Evolutionary conservation across 306 rosid genomes (phyloP).

Genomic region (Lathyrus tuberosus): DNA sequence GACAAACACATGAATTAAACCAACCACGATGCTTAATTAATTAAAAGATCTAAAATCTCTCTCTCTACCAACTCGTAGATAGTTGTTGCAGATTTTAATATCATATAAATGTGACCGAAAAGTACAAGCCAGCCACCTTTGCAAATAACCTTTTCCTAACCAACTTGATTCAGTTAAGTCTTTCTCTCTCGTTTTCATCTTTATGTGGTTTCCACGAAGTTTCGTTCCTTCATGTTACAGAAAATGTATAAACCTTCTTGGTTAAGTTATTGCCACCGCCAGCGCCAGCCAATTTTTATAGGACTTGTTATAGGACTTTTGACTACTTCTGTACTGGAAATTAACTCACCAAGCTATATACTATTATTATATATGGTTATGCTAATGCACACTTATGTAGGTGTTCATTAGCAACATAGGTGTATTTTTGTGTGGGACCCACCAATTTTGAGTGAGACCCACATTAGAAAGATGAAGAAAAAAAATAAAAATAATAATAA

Average conservation of each 20-base stretch:
- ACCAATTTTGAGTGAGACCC: too few species aligned
- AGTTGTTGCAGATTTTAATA: slow-evolving; percentile 7
- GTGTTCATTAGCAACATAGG: too few species aligned
- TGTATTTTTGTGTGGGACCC: too few species aligned
- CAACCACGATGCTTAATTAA: not conserved
- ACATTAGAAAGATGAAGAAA: too few species aligned
- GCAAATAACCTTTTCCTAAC: slow-evolving; percentile 19
- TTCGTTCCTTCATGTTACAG: slow-evolving; percentile 36
- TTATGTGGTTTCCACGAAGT: slow-evolving; percentile 40
- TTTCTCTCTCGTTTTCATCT: slow-evolving; percentile 16
- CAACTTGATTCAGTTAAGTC: slow-evolving; percentile 18
- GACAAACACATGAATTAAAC: not conserved
- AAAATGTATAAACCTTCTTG: slow-evolving; percentile 34
- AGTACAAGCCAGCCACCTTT: slow-evolving; percentile 22
- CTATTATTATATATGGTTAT: too few species aligned
- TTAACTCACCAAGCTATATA: not conserved
- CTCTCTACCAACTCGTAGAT: slow-evolving; percentile 1
- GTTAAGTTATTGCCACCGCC: slow-evolving; percentile 34
- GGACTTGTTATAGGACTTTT: slow-evolving; percentile 8
- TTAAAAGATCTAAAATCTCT: not conserved
- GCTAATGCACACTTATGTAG: too few species aligned
- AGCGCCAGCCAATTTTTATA: slow-evolving; percentile 24
- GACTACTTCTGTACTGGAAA: not conserved
- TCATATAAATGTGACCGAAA: not conserved
- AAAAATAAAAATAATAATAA: too few species aligned